Percentiles rank a stretch among this genome's conserved stretches.
These are phyloP conservation scores for Schwanniomyces yamadae DNA, from an alignment of 805 yeast genomes.

Conservation along the genomic window DNA sequence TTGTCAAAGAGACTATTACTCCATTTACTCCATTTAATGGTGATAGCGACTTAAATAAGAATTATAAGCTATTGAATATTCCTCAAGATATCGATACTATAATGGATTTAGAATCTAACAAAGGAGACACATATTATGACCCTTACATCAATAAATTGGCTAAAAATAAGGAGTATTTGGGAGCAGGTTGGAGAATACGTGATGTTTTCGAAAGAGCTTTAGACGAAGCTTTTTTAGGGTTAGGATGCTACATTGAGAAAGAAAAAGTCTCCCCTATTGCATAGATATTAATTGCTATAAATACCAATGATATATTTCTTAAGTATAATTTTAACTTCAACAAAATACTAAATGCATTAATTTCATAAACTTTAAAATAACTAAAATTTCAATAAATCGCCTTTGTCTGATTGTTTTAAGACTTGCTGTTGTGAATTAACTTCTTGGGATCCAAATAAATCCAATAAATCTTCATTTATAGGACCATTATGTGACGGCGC, in stretches of 20 bases:
- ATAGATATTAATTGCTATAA: not conserved
- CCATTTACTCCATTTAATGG: conserved; percentile 97
- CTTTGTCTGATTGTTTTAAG: not conserved
- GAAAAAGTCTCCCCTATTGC: conserved; percentile 26
- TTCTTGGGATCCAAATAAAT: conserved; percentile 2
- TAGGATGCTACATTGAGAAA: conserved; percentile 71
- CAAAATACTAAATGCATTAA: not conserved
- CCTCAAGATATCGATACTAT: conserved; percentile 23
- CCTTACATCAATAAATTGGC: conserved; percentile 49
- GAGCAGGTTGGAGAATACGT: conserved; percentile 80
- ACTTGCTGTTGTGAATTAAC: too few relatives aligned
- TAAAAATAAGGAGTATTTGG: conserved; percentile 66
- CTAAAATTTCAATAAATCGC: conserved; percentile 6
- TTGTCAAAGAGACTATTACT: conserved; percentile 17
- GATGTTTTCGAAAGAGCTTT: conserved; percentile 72
- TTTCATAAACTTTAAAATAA: conserved; percentile 1
- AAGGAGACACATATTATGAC: conserved; percentile 38
- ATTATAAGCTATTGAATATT: conserved; percentile 46
- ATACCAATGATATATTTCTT: too few relatives aligned
- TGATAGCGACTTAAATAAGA: conserved; percentile 61
- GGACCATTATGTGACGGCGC: not conserved
- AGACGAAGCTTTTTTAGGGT: conserved; percentile 86
- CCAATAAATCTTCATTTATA: not conserved
- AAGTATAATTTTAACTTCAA: too few relatives aligned
- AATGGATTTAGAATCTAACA: conserved; percentile 20